A percentile compares a stretch with the other conserved stretches of the same genome.
phyloP scores from a whole-genome alignment of 169 alveolate genomes.

The Plasmodium coatneyi region DNA sequence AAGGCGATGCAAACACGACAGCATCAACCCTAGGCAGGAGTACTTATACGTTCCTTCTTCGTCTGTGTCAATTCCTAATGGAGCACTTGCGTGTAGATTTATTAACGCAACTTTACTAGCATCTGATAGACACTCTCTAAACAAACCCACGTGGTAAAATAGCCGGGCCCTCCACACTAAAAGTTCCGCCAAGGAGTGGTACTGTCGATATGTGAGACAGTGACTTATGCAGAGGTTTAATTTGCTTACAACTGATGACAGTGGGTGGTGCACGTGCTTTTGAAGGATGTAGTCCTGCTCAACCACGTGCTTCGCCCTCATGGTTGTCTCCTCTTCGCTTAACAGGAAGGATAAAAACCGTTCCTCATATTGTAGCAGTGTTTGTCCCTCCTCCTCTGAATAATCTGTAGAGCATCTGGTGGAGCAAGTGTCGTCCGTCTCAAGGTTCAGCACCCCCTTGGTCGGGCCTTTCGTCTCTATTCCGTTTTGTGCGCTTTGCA shows the following conservation, averaged over 20 bases:
- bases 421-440: background rate
- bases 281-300: background rate
- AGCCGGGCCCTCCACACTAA: slow-evolving; percentile 67
- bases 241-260: background rate
- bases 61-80: background rate
- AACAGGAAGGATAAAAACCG: slow-evolving; percentile 33
- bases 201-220: slow-evolving; percentile 39
- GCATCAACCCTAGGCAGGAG: slow-evolving; percentile 15
- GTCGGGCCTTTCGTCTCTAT: background rate
- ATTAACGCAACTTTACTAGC: slow-evolving; percentile 24
- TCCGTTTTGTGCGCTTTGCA: background rate
- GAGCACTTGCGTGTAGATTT: slow-evolving; percentile 25
- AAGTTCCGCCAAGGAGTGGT: slow-evolving; percentile 21
- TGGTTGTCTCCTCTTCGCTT: slow-evolving; percentile 39
- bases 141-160: slow-evolving; percentile 15
- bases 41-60: background rate
- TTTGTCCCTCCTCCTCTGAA: background rate
- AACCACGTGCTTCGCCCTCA: background rate
- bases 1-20: background rate
- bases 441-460: background rate
- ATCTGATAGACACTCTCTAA: slow-evolving; percentile 37
- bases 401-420: background rate
- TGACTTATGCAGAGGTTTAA: slow-evolving; percentile 13
- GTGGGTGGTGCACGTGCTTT: background rate
- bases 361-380: background rate